phyloP scores from a whole-genome alignment of 192 early-diverging fungal genomes.

The Backusella australiensis region DNA sequence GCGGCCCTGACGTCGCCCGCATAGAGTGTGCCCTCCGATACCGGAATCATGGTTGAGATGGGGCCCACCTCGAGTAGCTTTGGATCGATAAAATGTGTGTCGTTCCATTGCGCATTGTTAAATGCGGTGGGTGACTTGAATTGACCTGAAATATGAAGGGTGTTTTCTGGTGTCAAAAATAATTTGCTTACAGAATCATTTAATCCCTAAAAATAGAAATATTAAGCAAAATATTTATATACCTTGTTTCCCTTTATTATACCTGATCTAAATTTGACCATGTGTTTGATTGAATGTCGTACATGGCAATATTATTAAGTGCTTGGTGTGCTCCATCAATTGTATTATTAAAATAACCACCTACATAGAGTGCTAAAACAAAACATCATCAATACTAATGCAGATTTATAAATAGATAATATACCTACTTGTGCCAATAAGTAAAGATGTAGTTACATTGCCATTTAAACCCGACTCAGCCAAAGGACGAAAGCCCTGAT shows the following conservation, averaged over 20 bases:
- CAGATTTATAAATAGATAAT: background rate
- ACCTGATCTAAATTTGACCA: background rate
- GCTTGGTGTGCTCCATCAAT: background rate
- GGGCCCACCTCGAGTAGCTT: background rate
- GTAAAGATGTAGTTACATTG: constrained; percentile 25
- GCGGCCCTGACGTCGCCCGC: constrained; percentile 16
- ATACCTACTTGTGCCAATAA: constrained; percentile 1
- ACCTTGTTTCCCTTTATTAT: background rate
- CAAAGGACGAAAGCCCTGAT: background rate
- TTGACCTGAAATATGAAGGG: background rate
- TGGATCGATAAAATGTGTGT: background rate
- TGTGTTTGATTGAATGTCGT: background rate
- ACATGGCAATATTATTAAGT: background rate
- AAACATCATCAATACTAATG: no score
- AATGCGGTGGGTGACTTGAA: background rate
- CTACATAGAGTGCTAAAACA: constrained; percentile 8
- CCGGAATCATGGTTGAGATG: background rate
- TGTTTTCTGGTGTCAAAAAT: background rate
- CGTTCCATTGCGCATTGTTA: constrained; percentile 1
- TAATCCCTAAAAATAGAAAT: constrained; percentile 7
- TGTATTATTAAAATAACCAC: constrained; percentile 19
- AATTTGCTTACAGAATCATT: constrained; percentile 17
- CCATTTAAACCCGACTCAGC: constrained; percentile 14
- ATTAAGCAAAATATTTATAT: background rate
- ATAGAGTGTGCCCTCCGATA: background rate